Conservation (phyloP, 192 early-diverging fungal species). For the Dissophora globulifera region DNA sequence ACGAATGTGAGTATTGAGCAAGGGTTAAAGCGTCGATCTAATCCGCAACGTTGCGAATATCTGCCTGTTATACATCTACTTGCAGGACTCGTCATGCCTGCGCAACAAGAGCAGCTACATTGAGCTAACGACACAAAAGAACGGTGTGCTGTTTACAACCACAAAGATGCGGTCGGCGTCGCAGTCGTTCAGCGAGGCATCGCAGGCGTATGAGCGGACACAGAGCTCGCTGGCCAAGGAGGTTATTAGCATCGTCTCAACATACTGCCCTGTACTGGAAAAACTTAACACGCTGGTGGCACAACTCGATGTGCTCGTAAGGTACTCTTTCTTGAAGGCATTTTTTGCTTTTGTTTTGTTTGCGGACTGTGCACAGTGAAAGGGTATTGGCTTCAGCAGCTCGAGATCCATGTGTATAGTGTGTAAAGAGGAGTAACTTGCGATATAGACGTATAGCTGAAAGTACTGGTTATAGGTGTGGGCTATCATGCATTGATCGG, state of each 20-base stretch:
- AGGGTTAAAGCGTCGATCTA: no score
- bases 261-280: constrained; percentile 87
- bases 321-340: constrained; percentile 54
- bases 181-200: constrained; percentile 66
- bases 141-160: constrained; percentile 91
- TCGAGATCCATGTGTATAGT: no score
- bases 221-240: constrained; percentile 86
- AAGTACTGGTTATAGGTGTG: no score
- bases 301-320: constrained; percentile 88
- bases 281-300: constrained; percentile 78
- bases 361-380: no score
- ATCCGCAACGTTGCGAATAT: no score
- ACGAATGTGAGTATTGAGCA: no score
- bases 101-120: constrained; percentile 78
- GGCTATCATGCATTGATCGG: no score
- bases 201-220: constrained; percentile 70
- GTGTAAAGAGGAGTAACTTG: no score
- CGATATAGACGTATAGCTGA: no score
- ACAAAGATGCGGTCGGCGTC: constrained; percentile 71
- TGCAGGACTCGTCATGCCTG: constrained; percentile 72
- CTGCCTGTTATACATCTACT: no score
- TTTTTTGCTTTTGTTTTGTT: neutral
- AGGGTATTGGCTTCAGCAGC: no score
- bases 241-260: constrained; percentile 86
- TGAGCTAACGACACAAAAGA: constrained; percentile 89